These are phyloP conservation scores for Arthromyces matolae DNA, from an alignment of 768 basidiomycete genomes.

Conservation along the genomic window DNA sequence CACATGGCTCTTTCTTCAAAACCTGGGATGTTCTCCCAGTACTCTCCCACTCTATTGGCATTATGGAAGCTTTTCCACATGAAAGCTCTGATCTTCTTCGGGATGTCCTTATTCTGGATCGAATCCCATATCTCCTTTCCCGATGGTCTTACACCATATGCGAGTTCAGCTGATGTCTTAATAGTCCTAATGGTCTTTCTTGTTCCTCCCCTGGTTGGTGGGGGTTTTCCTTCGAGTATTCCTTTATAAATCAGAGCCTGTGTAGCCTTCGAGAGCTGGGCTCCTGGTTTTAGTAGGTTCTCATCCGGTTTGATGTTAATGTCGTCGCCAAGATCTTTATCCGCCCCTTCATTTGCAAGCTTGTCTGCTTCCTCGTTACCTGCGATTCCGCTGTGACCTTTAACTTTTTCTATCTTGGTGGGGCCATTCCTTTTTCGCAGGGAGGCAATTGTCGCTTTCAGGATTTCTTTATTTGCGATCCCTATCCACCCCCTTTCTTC, in stretches of 20 bases:
- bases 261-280: background rate
- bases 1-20: slow-evolving; percentile 14
- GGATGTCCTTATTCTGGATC: slow-evolving; percentile 3
- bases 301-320: background rate
- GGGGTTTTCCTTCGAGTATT: background rate
- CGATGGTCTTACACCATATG: background rate
- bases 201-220: background rate
- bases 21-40: slow-evolving; percentile 21
- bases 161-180: background rate
- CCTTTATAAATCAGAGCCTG: background rate
- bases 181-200: background rate
- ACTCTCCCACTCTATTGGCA: slow-evolving; percentile 18
- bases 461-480: slow-evolving; percentile 12
- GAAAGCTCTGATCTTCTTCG: slow-evolving; percentile 8
- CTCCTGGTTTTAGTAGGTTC: background rate
- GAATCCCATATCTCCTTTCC: slow-evolving; percentile 10
- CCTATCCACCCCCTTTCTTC: slow-evolving; percentile 27
- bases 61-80: slow-evolving; percentile 23
- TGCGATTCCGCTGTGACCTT: slow-evolving; percentile 19
- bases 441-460: background rate
- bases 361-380: slow-evolving; percentile 22
- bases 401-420: slow-evolving; percentile 22
- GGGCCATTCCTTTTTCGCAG: slow-evolving; percentile 13
- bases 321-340: background rate
- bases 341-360: slow-evolving; percentile 16